A percentile compares a stretch with the other conserved stretches of the same genome.
Conservation (phyloP, 2,329 filamentous ascomycete species). For the Aureobasidium sp. region DNA sequence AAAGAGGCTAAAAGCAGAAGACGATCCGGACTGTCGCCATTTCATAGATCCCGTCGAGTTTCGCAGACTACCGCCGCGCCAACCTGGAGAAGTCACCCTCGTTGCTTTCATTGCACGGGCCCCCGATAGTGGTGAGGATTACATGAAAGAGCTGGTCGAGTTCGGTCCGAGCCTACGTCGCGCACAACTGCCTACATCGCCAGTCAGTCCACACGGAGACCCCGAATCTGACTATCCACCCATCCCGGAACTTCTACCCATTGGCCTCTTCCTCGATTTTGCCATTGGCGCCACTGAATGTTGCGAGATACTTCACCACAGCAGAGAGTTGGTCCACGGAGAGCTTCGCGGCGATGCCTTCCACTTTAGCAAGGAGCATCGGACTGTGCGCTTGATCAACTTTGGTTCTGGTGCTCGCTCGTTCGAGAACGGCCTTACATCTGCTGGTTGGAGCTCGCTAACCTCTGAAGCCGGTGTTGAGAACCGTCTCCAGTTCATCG, state of each 20-base stretch:
- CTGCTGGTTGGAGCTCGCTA: constrained; percentile 75
- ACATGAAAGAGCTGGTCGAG: constrained; percentile 60
- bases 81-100: constrained; percentile 61
- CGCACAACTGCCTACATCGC: constrained; percentile 15
- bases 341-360: constrained; percentile 88
- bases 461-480: constrained; percentile 79
- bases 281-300: constrained; percentile 82
- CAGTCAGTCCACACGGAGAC: neutral
- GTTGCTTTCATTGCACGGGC: constrained; percentile 74
- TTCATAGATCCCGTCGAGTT: constrained; percentile 76
- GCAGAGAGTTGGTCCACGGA: constrained; percentile 76
- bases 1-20: constrained; percentile 40
- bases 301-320: constrained; percentile 83
- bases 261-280: constrained; percentile 78
- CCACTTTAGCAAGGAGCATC: constrained; percentile 66
- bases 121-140: constrained; percentile 57
- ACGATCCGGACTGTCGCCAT: constrained; percentile 53
- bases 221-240: neutral
- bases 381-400: constrained; percentile 67
- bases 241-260: constrained; percentile 30
- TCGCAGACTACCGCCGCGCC: constrained; percentile 57
- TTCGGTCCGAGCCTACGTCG: constrained; percentile 56
- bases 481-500: constrained; percentile 84
- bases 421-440: constrained; percentile 80
- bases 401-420: constrained; percentile 80